A percentile compares a stretch with the other conserved stretches of the same genome.
Conservation (phyloP, 139 green algal genomes). For the Nannochloris sp. region DNA sequence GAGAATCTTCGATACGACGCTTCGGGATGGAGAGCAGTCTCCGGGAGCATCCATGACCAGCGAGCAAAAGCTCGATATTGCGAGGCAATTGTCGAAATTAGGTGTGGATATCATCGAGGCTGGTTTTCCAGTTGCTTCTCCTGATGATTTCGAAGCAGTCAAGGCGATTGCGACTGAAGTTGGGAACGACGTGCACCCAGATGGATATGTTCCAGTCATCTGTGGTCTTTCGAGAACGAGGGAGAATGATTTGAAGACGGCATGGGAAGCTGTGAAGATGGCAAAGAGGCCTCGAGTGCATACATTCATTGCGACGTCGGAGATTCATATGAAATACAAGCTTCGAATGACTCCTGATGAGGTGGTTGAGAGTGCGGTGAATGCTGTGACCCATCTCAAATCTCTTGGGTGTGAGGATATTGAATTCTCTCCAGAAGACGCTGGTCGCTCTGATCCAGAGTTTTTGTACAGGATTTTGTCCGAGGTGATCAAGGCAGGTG, state of each 20-base stretch:
- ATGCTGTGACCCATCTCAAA: constrained; percentile 74
- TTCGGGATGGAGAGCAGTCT: constrained; percentile 95
- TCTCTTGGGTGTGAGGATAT: constrained; percentile 91
- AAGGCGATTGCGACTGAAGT: constrained; percentile 83
- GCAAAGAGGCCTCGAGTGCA: constrained; percentile 88
- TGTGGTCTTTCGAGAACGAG: constrained; percentile 88
- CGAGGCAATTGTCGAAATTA: constrained; percentile 82
- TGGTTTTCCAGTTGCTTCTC: constrained; percentile 90
- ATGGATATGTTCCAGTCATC: constrained; percentile 96
- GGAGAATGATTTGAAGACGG: constrained; percentile 43
- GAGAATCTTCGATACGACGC: constrained; percentile 97
- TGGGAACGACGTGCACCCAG: constrained; percentile 57
- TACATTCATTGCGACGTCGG: constrained; percentile 92
- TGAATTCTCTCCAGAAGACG: constrained; percentile 96
- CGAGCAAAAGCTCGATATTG: constrained; percentile 98
- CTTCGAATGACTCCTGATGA: constrained; percentile 78
- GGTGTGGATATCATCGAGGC: constrained; percentile 99
- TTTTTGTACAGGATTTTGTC: constrained; percentile 88
- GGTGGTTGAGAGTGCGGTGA: constrained; percentile 84
- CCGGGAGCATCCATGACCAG: constrained; percentile 87
- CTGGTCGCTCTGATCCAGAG: constrained; percentile 72
- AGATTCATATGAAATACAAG: constrained; percentile 97
- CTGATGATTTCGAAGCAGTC: constrained; percentile 97
- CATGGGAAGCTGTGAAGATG: constrained; percentile 58
- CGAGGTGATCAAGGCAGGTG: constrained; percentile 89